A percentile compares a stretch with the other conserved stretches of the same genome.
Evolutionary conservation across 2,329 filamentous ascomycete species (phyloP).

Genomic region (Aspergillus tamarii): DNA sequence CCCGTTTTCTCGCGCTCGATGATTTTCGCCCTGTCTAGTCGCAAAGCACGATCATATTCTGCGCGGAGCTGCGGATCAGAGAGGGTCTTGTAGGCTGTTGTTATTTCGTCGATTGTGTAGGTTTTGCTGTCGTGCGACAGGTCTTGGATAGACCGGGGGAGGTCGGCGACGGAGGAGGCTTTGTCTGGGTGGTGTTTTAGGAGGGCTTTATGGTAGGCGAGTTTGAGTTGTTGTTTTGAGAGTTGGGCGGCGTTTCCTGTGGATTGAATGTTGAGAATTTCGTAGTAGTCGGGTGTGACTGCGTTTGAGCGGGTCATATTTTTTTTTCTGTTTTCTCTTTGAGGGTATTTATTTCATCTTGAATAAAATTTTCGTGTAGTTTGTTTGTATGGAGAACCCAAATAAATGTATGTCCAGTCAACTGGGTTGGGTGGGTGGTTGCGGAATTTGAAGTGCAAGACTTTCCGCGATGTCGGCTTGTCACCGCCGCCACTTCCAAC

Average conservation of each 20-base stretch:
- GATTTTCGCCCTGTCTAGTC: constrained; percentile 35
- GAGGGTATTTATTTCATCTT: neutral
- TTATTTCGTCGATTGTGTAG: constrained; percentile 61
- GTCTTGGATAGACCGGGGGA: neutral
- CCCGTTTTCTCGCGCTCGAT: constrained; percentile 31
- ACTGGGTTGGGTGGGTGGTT: neutral
- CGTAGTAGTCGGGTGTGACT: constrained; percentile 37
- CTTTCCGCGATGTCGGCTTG: neutral
- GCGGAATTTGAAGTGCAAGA: neutral
- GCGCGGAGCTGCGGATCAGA: constrained; percentile 45
- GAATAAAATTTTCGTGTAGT: neutral
- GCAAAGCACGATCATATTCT: constrained; percentile 54
- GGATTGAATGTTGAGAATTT: constrained; percentile 44
- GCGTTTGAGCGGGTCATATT: constrained; percentile 21
- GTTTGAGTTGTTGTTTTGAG: constrained; percentile 51
- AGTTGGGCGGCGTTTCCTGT: constrained; percentile 25
- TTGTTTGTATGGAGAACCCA: neutral
- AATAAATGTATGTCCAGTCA: neutral
- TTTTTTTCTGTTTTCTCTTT: constrained; percentile 9
- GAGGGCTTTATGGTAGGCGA: constrained; percentile 61
- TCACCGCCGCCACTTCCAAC: neutral
- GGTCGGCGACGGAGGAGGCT: constrained; percentile 21
- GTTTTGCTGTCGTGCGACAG: neutral
- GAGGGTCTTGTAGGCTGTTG: constrained; percentile 60
- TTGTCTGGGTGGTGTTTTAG: constrained; percentile 65